Percentiles rank a stretch among this genome's conserved stretches.
Conservation (phyloP, 2,329 filamentous ascomycete genomes). For the Daldinia sp. region DNA sequence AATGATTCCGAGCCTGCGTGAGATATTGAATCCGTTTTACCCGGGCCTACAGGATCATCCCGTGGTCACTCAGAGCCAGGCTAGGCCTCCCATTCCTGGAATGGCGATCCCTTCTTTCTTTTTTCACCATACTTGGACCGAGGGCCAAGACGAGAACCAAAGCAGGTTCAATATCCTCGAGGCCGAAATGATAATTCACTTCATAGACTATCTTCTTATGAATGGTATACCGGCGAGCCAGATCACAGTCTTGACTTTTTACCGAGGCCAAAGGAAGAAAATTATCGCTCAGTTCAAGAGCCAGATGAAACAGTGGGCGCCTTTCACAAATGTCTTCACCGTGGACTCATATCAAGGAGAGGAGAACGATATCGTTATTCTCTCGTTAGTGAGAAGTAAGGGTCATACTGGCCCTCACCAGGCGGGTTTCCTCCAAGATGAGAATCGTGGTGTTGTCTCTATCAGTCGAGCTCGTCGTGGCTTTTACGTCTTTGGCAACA, state of each 20-base stretch:
- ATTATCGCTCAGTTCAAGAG: slow-evolving; percentile 60
- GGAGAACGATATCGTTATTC: slow-evolving; percentile 82
- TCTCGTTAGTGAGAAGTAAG: slow-evolving; percentile 82
- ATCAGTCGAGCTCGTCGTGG: slow-evolving; percentile 77
- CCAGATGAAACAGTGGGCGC: slow-evolving; percentile 41
- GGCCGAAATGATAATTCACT: slow-evolving; percentile 76
- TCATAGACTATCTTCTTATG: slow-evolving; percentile 74
- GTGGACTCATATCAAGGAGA: slow-evolving; percentile 93
- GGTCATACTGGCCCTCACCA: slow-evolving; percentile 47
- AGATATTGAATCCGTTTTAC: slow-evolving; percentile 59
- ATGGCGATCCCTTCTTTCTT: slow-evolving; percentile 55
- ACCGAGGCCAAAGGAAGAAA: slow-evolving; percentile 80
- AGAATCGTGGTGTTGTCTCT: slow-evolving; percentile 66
- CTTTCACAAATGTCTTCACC: slow-evolving; percentile 71
- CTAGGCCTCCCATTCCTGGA: slow-evolving; percentile 54
- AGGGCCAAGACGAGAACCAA: slow-evolving; percentile 67
- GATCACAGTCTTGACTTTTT: slow-evolving; percentile 87
- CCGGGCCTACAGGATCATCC: slow-evolving; percentile 55
- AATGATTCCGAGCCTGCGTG: slow-evolving; percentile 58
- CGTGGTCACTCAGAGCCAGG: slow-evolving; percentile 46
- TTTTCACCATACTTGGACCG: slow-evolving; percentile 67
- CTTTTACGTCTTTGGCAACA: slow-evolving; percentile 87
- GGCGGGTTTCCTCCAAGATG: slow-evolving; percentile 78
- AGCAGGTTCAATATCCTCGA: slow-evolving; percentile 77
- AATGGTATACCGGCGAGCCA: slow-evolving; percentile 67